A percentile compares a stretch with the other conserved stretches of the same genome.
Conservation (phyloP, 768 basidiomycete genomes). For the Suillus tomentosus region DNA sequence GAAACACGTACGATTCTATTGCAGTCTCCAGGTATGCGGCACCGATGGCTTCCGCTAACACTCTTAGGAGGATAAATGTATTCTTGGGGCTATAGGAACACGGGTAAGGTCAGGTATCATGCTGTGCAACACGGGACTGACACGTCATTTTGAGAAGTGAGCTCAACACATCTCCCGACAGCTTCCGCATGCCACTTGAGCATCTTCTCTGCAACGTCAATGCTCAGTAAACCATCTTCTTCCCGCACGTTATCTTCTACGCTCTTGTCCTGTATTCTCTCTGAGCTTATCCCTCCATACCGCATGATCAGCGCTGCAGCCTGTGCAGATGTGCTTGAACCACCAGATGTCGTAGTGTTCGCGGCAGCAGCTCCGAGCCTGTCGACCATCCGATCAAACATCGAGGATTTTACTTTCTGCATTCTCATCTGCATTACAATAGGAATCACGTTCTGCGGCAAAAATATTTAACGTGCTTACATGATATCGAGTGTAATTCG, state of each 20-base stretch:
- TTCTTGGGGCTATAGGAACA: conserved; percentile 74
- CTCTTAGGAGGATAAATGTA: conserved; percentile 77
- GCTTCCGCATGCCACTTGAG: conserved; percentile 98
- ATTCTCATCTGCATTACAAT: conserved; percentile 47
- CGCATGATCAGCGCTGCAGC: conserved; percentile 89
- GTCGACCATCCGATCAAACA: conserved; percentile 92
- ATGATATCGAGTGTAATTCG: conserved; percentile 85
- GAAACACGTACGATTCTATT: conserved; percentile 77
- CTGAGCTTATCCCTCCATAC: conserved; percentile 76
- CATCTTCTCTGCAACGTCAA: conserved; percentile 86
- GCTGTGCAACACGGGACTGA: conserved; percentile 41
- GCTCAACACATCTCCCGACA: conserved; percentile 90
- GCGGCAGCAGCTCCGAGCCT: conserved; percentile 75
- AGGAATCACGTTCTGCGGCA: conserved; percentile 15
- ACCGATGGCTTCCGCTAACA: conserved; percentile 85
- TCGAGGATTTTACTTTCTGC: conserved; percentile 70
- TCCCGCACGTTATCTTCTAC: conserved; percentile 74
- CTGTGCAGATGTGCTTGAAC: conserved; percentile 72
- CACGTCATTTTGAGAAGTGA: conserved; percentile 83
- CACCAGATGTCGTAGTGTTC: conserved; percentile 58
- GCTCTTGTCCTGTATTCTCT: conserved; percentile 49
- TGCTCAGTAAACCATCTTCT: conserved; percentile 77
- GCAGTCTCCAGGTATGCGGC: conserved; percentile 88
- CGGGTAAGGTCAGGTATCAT: conserved; percentile 12
- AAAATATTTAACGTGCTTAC: conserved; percentile 46